Evolutionary conservation across 169 alveolate species (phyloP).

Genomic region (Besnoitia besnoiti): DNA sequence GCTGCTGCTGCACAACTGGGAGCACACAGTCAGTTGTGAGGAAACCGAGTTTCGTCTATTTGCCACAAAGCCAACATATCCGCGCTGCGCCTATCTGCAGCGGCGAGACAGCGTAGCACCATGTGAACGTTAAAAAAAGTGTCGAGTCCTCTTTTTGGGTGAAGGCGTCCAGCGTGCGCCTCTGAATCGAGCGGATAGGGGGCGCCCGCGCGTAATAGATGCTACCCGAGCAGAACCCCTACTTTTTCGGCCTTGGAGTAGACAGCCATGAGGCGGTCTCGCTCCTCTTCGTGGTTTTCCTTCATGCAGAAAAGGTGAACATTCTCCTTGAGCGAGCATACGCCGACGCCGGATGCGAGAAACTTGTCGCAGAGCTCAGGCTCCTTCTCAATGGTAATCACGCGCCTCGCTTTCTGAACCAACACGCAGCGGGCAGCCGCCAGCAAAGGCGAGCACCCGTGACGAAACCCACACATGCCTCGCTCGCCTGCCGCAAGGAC

Average conservation of each 20-base stretch:
- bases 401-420: not conserved
- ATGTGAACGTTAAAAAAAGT: too few relatives aligned
- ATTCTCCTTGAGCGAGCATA: not conserved
- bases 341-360: not conserved
- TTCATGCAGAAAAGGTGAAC: conserved; percentile 34
- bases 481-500: too few relatives aligned
- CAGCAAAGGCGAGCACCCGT: not conserved
- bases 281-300: not conserved
- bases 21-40: too few relatives aligned
- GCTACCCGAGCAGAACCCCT: not conserved
- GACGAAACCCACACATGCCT: too few relatives aligned
- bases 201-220: not conserved
- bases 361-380: not conserved
- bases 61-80: too few relatives aligned
- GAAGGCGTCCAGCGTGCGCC: too few relatives aligned
- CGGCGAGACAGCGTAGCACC: too few relatives aligned
- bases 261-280: not conserved
- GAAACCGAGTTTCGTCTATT: too few relatives aligned
- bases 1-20: too few relatives aligned
- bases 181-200: not conserved
- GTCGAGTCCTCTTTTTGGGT: too few relatives aligned
- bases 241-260: not conserved
- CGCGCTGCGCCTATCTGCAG: too few relatives aligned
- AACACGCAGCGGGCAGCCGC: not conserved
- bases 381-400: not conserved